Conservation (phyloP, 208 protist genomes). For the Crithidia sp. region DNA sequence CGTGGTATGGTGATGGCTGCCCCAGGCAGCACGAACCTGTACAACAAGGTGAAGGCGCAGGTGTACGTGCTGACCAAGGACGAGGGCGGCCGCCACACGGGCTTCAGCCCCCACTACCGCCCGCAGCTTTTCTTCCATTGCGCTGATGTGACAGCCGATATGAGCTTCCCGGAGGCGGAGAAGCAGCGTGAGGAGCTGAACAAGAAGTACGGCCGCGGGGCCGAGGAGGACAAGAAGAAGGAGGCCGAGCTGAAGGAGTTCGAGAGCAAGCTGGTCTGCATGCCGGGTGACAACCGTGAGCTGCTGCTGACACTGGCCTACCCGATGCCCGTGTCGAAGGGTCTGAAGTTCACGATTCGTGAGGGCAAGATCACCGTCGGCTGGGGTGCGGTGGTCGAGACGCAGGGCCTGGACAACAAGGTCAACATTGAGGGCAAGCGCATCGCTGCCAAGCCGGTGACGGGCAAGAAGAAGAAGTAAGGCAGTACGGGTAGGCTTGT, state of each 20-base stretch:
- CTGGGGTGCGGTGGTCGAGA: constrained; percentile 96
- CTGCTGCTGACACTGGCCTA: constrained; percentile 93
- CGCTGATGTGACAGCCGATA: constrained; percentile 96
- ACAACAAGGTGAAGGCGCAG: constrained; percentile 96
- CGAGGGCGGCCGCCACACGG: constrained; percentile 98
- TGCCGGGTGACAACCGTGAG: constrained; percentile 98
- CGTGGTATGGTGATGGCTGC: constrained; percentile 96
- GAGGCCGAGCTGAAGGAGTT: constrained; percentile 81
- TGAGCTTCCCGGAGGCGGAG: constrained; percentile 94
- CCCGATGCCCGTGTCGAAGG: constrained; percentile 94
- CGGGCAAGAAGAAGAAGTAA: constrained; percentile 69
- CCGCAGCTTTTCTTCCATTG: constrained; percentile 99
- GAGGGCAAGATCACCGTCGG: constrained; percentile 99
- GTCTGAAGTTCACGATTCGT: constrained; percentile 98
- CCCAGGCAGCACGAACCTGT: constrained; percentile 92
- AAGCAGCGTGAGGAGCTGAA: constrained; percentile 68
- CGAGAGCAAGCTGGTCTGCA: constrained; percentile 95
- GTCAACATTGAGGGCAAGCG: constrained; percentile 86
- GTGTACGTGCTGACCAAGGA: constrained; percentile 98
- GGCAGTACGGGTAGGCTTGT: neutral
- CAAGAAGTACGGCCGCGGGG: constrained; percentile 83
- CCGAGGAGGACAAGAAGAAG: constrained; percentile 84
- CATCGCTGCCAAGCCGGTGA: constrained; percentile 36
- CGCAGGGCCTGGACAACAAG: constrained; percentile 88
- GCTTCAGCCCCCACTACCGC: constrained; percentile 97